Evolutionary conservation across 352 stramenopile species (phyloP).

Genomic region (Pythium rhizo-oryzae): DNA sequence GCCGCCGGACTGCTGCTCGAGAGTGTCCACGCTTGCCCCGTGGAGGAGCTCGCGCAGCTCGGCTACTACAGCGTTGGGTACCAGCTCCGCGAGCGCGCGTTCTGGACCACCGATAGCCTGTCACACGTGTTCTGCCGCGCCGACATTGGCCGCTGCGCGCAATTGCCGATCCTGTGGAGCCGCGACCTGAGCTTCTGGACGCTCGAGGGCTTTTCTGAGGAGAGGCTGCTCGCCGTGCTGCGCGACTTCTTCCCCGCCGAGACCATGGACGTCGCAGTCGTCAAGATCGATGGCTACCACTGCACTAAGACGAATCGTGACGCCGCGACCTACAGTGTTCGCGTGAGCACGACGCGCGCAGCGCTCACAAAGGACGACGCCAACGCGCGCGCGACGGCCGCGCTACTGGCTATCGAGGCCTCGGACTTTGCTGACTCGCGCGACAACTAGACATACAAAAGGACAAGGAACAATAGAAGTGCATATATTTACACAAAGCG

Average conservation of each 20-base stretch:
- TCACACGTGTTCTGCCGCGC: constrained; percentile 74
- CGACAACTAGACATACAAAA: constrained; percentile 22
- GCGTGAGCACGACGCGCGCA: constrained; percentile 38
- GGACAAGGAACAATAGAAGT: not conserved
- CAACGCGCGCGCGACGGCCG: constrained; percentile 43
- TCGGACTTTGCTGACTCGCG: constrained; percentile 64
- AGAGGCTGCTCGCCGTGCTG: constrained; percentile 45
- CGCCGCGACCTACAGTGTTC: constrained; percentile 65
- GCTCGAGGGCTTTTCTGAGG: constrained; percentile 60
- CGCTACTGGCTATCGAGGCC: constrained; percentile 48
- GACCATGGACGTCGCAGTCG: constrained; percentile 37
- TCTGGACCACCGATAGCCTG: constrained; percentile 69
- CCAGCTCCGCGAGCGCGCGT: constrained; percentile 71
- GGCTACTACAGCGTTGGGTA: constrained; percentile 87
- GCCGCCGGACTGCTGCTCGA: constrained; percentile 55
- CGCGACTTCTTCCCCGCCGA: constrained; percentile 43
- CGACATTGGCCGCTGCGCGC: constrained; percentile 37
- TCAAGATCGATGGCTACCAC: constrained; percentile 64
- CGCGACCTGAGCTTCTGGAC: constrained; percentile 83
- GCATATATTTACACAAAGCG: not conserved
- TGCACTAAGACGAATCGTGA: constrained; percentile 51
- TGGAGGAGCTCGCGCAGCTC: constrained; percentile 53
- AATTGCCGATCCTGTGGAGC: constrained; percentile 62
- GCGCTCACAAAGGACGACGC: constrained; percentile 56
- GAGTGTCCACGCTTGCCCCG: constrained; percentile 64